Conservation (phyloP, 495 filamentous ascomycete species). For the Neurospora sp. region DNA sequence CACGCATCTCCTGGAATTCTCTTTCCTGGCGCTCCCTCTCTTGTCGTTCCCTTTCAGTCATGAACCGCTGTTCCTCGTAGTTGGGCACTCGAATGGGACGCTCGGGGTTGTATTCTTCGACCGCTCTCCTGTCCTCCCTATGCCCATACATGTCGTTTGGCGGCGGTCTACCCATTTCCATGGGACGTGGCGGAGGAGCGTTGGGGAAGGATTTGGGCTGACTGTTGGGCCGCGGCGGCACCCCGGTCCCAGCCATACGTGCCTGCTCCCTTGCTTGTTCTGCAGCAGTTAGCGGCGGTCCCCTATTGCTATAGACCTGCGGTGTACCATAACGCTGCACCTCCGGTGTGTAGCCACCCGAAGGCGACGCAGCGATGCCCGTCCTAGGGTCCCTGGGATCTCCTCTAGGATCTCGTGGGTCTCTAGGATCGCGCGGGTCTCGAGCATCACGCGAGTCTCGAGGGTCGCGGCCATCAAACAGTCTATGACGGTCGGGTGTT, state of each 20-base stretch:
- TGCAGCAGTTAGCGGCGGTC: conserved; percentile 28
- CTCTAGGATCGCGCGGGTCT: not conserved
- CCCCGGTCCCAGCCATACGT: conserved; percentile 26
- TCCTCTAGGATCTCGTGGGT: not conserved
- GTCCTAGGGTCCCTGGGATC: conserved; percentile 28
- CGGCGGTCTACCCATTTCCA: conserved; percentile 28
- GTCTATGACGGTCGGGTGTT: conserved; percentile 56
- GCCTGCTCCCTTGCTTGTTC: conserved; percentile 33
- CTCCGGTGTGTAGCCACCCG: conserved; percentile 41
- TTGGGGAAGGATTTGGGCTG: conserved; percentile 39
- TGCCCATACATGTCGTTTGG: conserved; percentile 31
- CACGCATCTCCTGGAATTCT: not conserved
- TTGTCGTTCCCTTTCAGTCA: conserved; percentile 27
- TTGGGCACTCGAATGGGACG: conserved; percentile 31
- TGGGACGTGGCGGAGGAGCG: conserved; percentile 28
- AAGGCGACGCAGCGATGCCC: conserved; percentile 36
- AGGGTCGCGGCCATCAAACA: conserved; percentile 30
- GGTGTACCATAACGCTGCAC: conserved; percentile 45
- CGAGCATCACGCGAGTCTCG: not conserved
- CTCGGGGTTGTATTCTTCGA: conserved; percentile 37
- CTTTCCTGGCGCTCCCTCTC: conserved; percentile 29
- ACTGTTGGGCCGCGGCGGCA: conserved; percentile 39
- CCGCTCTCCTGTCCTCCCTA: conserved; percentile 26
- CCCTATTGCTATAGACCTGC: conserved; percentile 34
- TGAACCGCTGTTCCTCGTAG: conserved; percentile 23